Evolutionary conservation across 1,139 yeast species (phyloP), one percentile per base, ranked within the genome.

Genomic region (Sugiyamaella castrensis): DNA sequence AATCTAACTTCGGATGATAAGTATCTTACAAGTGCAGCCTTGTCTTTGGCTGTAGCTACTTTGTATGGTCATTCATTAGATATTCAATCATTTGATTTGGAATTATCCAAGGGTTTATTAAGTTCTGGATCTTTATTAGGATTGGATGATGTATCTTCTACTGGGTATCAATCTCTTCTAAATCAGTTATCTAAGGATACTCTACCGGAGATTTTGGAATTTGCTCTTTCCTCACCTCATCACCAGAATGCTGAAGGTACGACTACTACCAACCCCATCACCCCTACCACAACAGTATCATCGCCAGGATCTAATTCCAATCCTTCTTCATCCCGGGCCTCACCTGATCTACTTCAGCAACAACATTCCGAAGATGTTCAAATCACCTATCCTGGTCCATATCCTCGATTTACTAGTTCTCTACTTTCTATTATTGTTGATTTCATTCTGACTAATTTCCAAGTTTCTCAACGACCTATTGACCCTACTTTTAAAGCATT

Each of bases 1-100:
- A 75, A 76, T 36, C 71, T 79, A 59, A 71, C 77, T 30, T 77
- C 77, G 19, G 73, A 75, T 53, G 83, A 79, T 63, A 77, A 75
- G 50, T 75, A 73, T 58, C 71, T 76, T 60, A 79, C 79, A n/a
- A 55, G 61, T 9, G 53, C 60, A 16, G 53, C 67, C 9, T 46
- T 67, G 29, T 59, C 67, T 2, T 59, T 65, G 59, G 66, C 67
- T 2, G 54, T 67, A 43, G 69, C 69, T 8, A 64, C 70, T 12
- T 56, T 67, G 13, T 67, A 67, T 48, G 70, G 70, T 15, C 67
- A 61, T 38, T 51, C 52, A n/a, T 48, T 66, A 24, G 66, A 62
- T 34, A 50, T 57, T 24, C 44, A 50, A 19, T 50, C 56, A 10
- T 57, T 57, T 29, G 60, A 58, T 43, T 35, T 63, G 43, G 55